Conservation (phyloP, 495 filamentous ascomycete species). For the Gamarada debralockiae region DNA sequence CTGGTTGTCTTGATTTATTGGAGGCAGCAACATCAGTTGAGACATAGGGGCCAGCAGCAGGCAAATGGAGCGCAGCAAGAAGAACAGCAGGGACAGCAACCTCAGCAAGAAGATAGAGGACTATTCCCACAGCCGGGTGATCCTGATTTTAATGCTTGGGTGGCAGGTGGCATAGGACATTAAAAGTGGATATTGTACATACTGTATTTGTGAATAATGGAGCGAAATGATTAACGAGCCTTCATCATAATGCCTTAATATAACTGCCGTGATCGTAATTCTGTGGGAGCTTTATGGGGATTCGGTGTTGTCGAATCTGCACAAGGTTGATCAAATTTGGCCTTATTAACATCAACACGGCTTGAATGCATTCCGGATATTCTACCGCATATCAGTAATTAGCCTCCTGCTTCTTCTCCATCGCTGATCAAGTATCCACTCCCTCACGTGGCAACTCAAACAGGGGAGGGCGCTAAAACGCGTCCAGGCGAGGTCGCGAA, state of each 20-base stretch:
- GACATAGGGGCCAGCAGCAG: slow-evolving; percentile 21
- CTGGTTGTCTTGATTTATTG: slow-evolving; percentile 80
- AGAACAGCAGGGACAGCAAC: slow-evolving; percentile 20
- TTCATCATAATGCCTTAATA: not conserved
- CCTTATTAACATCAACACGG: too few species aligned
- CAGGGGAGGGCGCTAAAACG: too few species aligned
- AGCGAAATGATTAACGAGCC: not conserved
- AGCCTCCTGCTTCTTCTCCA: too few species aligned
- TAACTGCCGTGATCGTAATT: not conserved
- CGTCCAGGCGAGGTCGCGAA: too few species aligned
- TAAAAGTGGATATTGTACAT: slow-evolving; percentile 30
- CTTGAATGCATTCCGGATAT: too few species aligned
- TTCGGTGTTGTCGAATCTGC: too few species aligned
- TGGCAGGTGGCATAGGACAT: slow-evolving; percentile 72
- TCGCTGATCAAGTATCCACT: not conserved
- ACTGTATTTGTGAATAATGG: not conserved
- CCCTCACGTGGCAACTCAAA: too few species aligned
- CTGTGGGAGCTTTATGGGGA: too few species aligned
- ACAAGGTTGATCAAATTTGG: too few species aligned
- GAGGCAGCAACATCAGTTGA: slow-evolving; percentile 69
- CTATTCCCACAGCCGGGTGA: slow-evolving; percentile 71
- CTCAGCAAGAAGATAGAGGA: slow-evolving; percentile 46
- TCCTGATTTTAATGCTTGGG: slow-evolving; percentile 70
- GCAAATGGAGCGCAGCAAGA: slow-evolving; percentile 33
- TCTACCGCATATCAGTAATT: too few species aligned